Evolutionary conservation across 345 rosid species (phyloP).

Genomic region (Acer campestre): DNA sequence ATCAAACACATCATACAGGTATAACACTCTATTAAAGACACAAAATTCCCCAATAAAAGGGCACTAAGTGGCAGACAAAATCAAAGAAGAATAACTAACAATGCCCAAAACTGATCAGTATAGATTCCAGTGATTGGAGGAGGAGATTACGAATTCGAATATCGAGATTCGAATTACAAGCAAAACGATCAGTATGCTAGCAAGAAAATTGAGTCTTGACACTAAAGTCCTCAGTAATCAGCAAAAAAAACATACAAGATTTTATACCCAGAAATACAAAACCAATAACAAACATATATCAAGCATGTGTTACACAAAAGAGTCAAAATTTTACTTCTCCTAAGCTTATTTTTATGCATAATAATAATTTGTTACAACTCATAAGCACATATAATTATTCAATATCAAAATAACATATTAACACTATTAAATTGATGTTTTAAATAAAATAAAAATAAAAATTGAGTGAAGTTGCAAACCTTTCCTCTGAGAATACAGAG

Average conservation of each 20-base stretch:
- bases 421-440: too few species aligned
- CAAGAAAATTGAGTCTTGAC: background rate
- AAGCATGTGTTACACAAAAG: too few species aligned
- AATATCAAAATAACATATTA: too few species aligned
- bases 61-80: background rate
- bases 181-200: background rate
- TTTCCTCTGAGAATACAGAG: constrained; percentile 79
- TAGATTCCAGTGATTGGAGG: background rate
- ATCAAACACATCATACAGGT: background rate
- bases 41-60: background rate
- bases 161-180: background rate
- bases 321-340: background rate
- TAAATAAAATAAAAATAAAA: background rate
- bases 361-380: background rate
- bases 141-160: background rate
- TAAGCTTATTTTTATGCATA: background rate
- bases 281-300: too few species aligned
- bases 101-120: background rate
- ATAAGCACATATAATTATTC: too few species aligned
- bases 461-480: constrained; percentile 33
- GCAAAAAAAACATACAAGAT: background rate
- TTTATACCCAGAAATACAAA: too few species aligned
- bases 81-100: background rate
- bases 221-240: background rate
- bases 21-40: background rate